Base-by-base conservation (phyloP, 2,329 filamentous ascomycete genomes). In the Celoporthe dispersa region DNA sequence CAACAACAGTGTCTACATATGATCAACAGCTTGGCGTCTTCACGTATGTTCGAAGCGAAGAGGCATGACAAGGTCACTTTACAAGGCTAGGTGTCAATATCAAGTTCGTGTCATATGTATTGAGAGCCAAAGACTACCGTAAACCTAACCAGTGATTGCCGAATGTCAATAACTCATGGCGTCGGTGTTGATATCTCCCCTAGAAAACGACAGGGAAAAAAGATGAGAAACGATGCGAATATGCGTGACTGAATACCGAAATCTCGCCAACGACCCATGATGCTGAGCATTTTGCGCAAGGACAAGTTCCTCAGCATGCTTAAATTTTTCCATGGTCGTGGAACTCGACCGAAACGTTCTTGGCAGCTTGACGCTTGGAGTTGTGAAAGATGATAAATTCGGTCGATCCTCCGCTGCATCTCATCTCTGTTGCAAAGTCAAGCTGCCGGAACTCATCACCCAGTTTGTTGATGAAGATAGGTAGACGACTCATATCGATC, bases 371-470 rank as follows among this genome's bases (percentile, higher is more conserved):
- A 4, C 70, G 66, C 33, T 68, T 70, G 6, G 68, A 70, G 0
- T 71, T 61, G 37, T 73, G 71, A 7, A 73, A 68, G 11, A 75
- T 60, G 1, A 68, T 64, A 44, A 75, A 74, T 25, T 70, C 69
- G 0, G 69, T 44, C 1, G 67, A 67, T 2, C 72, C 71, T 0
- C 67, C 72, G 9, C n/a, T 61, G 63, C 67, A 72, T 0, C 59
- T 69, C 73, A 75, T 75, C 55, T 73, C 64, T 2, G 71, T 25
- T 0, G 60, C 57, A 53, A 44, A 75, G 0, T 66, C 8, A 0
- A 76, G 37, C 2, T 55, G 2, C n/a, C 59, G 61, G 53, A 64
- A 74, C 0, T 68, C 35, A n/a, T 69, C 68, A 0, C 65, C 64
- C 0, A 67, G 1, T 0, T 39, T 28, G 48, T 73, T 75, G 2